These are phyloP conservation scores for Lagenidium giganteum DNA, from an alignment of 352 stramenopile genomes.

Conservation along the genomic window DNA sequence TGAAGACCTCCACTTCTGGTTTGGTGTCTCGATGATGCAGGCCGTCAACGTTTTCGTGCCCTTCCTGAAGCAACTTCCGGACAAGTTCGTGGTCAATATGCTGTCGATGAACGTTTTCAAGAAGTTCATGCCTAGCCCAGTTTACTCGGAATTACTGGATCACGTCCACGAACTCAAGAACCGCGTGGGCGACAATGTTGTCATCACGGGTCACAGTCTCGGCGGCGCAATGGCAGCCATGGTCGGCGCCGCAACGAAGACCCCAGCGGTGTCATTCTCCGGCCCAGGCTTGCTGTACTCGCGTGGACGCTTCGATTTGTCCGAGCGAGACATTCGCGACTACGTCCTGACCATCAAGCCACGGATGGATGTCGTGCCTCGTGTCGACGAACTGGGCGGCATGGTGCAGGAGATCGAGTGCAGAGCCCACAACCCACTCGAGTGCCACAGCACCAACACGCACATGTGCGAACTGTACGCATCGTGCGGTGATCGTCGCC, in stretches of 20 bases:
- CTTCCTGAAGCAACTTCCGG: conserved; percentile 28
- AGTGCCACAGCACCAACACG: conserved; percentile 65
- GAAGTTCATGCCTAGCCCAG: conserved; percentile 45
- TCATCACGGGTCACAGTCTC: conserved; percentile 78
- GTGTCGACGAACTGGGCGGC: conserved; percentile 64
- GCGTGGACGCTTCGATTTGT: conserved; percentile 60
- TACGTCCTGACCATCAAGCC: conserved; percentile 82
- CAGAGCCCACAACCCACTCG: conserved; percentile 56
- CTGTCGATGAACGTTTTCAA: conserved; percentile 23
- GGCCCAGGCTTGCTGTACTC: conserved; percentile 70
- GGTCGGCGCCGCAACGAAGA: conserved; percentile 69
- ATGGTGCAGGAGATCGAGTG: conserved; percentile 79
- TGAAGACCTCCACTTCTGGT: conserved; percentile 36
- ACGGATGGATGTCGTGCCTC: conserved; percentile 69
- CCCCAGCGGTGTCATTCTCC: conserved; percentile 70
- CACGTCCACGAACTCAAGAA: conserved; percentile 37
- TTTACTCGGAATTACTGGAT: conserved; percentile 56
- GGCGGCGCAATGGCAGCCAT: conserved; percentile 72
- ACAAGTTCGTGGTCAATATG: conserved; percentile 25
- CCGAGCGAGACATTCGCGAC: conserved; percentile 55
- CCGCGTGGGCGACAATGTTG: conserved; percentile 50
- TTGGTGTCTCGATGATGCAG: conserved; percentile 31
- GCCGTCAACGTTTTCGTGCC: conserved; percentile 29
- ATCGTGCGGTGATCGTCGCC: conserved; percentile 53
- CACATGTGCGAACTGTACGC: conserved; percentile 77